These are phyloP conservation scores for Trichoderma sp. DNA, from an alignment of 2,329 filamentous ascomycete genomes.

Conservation along the genomic window DNA sequence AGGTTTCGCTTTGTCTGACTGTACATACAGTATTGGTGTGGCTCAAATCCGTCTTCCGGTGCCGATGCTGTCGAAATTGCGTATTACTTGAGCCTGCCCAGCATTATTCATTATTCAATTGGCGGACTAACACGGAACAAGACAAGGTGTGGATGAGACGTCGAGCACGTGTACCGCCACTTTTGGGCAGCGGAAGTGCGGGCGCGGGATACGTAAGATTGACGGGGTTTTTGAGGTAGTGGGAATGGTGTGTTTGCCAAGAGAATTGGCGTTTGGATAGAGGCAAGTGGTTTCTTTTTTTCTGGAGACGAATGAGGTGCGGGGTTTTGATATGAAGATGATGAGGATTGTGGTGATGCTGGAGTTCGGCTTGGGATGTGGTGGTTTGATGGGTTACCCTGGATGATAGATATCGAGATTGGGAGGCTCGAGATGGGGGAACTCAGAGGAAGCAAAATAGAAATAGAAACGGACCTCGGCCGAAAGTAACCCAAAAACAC, in stretches of 20 bases:
- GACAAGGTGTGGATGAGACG: background rate
- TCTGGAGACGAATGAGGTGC: background rate
- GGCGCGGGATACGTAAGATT: slow-evolving; percentile 18
- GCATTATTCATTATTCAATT: background rate
- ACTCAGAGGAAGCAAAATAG: background rate
- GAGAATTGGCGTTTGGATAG: background rate
- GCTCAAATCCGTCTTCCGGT: background rate
- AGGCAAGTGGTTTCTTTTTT: background rate
- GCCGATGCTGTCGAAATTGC: background rate
- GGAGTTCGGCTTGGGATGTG: background rate
- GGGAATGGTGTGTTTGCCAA: slow-evolving; percentile 9
- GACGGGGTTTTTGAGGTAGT: background rate
- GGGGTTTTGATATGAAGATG: background rate
- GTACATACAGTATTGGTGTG: background rate
- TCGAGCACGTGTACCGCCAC: slow-evolving; percentile 17
- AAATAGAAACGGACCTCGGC: background rate
- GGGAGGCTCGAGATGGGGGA: background rate
- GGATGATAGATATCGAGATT: background rate
- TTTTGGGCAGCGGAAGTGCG: background rate
- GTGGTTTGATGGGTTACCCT: background rate
- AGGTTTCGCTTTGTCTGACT: background rate
- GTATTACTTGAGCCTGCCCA: background rate
- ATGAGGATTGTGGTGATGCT: background rate
- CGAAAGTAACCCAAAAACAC: background rate
- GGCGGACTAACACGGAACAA: background rate